Conservation (phyloP, 2,329 filamentous ascomycete species). For the Colletotrichum liriopes region DNA sequence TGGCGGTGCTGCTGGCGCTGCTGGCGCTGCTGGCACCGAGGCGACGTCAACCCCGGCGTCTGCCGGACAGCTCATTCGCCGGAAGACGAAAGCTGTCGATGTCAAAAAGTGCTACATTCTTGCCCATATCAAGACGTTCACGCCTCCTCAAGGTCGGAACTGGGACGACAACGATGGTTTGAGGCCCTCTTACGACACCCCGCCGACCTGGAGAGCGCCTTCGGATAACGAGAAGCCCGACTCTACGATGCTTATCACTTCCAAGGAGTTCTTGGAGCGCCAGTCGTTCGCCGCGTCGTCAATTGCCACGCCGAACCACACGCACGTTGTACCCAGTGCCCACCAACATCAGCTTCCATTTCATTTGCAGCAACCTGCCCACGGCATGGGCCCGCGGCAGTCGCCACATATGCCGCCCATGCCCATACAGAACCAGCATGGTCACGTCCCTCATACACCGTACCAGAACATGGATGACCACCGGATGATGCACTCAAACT, state of each 20-base stretch:
- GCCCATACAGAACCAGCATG: constrained; percentile 81
- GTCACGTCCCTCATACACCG: constrained; percentile 75
- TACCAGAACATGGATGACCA: constrained; percentile 86
- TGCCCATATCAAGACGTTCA: constrained; percentile 67
- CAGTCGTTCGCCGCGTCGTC: constrained; percentile 70
- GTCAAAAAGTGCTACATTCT: constrained; percentile 77
- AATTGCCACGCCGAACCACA: constrained; percentile 77
- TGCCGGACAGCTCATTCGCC: constrained; percentile 72
- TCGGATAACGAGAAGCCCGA: constrained; percentile 78
- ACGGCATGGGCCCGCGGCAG: constrained; percentile 77
- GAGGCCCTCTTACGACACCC: constrained; percentile 86
- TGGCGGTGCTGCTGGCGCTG: not conserved
- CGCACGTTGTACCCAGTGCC: constrained; percentile 79
- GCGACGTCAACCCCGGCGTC: constrained; percentile 44
- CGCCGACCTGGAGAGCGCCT: constrained; percentile 85
- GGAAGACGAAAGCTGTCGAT: constrained; percentile 81
- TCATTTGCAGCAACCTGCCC: constrained; percentile 83
- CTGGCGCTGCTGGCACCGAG: constrained; percentile 7
- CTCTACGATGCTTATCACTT: constrained; percentile 77
- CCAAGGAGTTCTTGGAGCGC: constrained; percentile 85
- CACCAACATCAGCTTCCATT: constrained; percentile 89
- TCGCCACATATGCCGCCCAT: constrained; percentile 84
- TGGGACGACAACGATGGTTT: constrained; percentile 87
- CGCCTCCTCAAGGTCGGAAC: constrained; percentile 69
- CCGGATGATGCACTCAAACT: constrained; percentile 90